Evolutionary conservation across 441 rosid species (phyloP), one percentile per base, ranked within the genome.

Genomic region (Adansonia madagascariensis): DNA sequence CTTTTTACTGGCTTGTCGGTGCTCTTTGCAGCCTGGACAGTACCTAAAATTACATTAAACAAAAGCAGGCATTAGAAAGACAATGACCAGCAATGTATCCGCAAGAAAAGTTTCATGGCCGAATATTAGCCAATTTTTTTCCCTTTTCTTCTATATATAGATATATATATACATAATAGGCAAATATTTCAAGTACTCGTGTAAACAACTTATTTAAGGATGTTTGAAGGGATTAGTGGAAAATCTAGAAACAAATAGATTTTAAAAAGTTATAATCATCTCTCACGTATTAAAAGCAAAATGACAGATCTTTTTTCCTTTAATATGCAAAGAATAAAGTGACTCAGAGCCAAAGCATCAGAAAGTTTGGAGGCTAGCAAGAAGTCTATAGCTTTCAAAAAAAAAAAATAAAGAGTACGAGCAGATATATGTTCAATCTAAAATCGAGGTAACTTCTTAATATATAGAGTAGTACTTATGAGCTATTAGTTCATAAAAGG

Each of bases 1-100:
- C 84, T 89, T 91, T 84, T 91, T 91, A 76, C 86, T 83, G 47
- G 96, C 96, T 86, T 90, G 96, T 41, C 85, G 78, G 78, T 90
- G 96, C 76, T 86, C 84, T 81, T 91, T 90, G 90, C 96, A 91
- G 77, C 88, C 65, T 70, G 94, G 94, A 83, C 96, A 90, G 75
- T 85, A 90, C 96, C 94, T 91, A 80, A 52, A 81, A 69, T 9
- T 31, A 79, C 60, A 79, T 67, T 59, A 52, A 75, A 17, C 69
- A 80, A 71, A 24, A 67, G 66, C 63, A 27, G 52, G 43, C 39
- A 79, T 82, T 72, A 86, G 76, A 77, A 79, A 61, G 6, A 17
- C 27, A 61, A 53, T 39, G 35, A 41, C 27, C 63, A 22, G 67
- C 72, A 61, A 14, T 43, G 6, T 22, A 39, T 53, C 27, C 27